Percentiles rank a stretch among this genome's conserved stretches.
Evolutionary conservation across 192 early-diverging fungal species (phyloP).

Genomic region (Gryganskiella cystojenkinii): DNA sequence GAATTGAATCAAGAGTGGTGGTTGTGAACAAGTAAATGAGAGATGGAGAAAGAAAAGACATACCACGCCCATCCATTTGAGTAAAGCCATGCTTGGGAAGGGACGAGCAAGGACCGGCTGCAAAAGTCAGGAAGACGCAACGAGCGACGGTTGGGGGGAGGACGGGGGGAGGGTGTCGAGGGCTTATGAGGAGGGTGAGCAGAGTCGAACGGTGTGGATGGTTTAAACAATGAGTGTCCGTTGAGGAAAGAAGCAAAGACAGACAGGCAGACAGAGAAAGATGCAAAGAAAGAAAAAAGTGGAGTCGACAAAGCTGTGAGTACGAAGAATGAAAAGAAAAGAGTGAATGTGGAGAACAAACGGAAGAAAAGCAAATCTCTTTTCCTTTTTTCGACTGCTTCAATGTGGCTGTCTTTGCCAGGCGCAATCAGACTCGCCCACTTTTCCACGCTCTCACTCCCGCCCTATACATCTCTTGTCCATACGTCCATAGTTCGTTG

Average conservation of each 20-base stretch:
- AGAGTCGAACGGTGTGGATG: background rate
- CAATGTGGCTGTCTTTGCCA: too few species aligned
- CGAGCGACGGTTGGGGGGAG: background rate
- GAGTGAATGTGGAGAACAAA: too few species aligned
- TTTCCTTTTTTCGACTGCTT: background rate
- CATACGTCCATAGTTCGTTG: too few species aligned
- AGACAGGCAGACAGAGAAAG: background rate
- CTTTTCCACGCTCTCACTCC: too few species aligned
- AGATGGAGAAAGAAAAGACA: constrained; percentile 11
- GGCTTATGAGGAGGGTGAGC: background rate
- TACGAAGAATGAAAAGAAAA: background rate
- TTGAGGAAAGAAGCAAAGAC: background rate
- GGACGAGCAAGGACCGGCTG: background rate
- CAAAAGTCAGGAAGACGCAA: background rate
- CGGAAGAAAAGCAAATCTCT: too few species aligned
- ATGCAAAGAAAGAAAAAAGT: background rate
- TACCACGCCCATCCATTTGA: constrained; percentile 68
- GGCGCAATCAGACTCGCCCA: too few species aligned
- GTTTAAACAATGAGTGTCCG: background rate
- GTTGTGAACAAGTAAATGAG: background rate
- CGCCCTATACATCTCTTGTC: too few species aligned
- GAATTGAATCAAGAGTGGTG: background rate
- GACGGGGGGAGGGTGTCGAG: background rate
- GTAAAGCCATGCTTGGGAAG: constrained; percentile 54
- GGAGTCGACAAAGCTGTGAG: background rate